These are phyloP conservation scores for Tolypocladium inflatum DNA, from an alignment of 2,329 filamentous ascomycete species.

Conservation along the genomic window DNA sequence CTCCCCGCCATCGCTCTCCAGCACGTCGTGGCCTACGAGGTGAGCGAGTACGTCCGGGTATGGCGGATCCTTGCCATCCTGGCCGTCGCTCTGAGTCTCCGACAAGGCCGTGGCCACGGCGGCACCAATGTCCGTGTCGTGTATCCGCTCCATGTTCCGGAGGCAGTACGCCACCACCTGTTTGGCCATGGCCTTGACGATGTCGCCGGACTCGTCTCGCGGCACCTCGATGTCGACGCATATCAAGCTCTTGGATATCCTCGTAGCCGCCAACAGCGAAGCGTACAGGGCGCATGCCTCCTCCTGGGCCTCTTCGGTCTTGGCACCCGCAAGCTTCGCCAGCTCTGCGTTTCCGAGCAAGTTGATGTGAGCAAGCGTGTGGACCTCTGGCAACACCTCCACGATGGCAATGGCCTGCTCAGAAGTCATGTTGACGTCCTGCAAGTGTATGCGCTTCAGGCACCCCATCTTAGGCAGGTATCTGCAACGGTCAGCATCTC, in stretches of 20 bases:
- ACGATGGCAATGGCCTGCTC: conserved; percentile 87
- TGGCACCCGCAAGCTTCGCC: conserved; percentile 60
- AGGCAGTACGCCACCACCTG: conserved; percentile 93
- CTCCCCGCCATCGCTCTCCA: conserved; percentile 42
- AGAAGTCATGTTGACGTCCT: conserved; percentile 72
- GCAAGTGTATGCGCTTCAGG: conserved; percentile 78
- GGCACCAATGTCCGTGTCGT: conserved; percentile 52
- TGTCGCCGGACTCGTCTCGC: conserved; percentile 69
- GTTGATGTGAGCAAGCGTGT: conserved; percentile 74
- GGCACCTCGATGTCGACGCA: conserved; percentile 91
- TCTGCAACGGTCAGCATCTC: conserved; percentile 23
- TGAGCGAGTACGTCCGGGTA: conserved; percentile 79
- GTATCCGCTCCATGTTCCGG: conserved; percentile 75
- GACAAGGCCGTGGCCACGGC: conserved; percentile 33
- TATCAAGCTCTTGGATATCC: conserved; percentile 73
- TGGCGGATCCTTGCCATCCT: conserved; percentile 19
- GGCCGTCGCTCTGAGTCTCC: conserved; percentile 21
- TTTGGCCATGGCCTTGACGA: conserved; percentile 85
- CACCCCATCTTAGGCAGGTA: conserved; percentile 70
- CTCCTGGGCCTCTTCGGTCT: conserved; percentile 72
- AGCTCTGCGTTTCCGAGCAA: conserved; percentile 74
- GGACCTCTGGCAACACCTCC: conserved; percentile 80
- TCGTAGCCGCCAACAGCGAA: conserved; percentile 77
- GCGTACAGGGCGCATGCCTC: conserved; percentile 92
- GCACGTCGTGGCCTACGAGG: conserved; percentile 63